Percentiles rank a stretch among this genome's conserved stretches.
Evolutionary conservation across 495 filamentous ascomycete genomes (phyloP).

Genomic region (Hyphodiscus hymeniophilus): DNA sequence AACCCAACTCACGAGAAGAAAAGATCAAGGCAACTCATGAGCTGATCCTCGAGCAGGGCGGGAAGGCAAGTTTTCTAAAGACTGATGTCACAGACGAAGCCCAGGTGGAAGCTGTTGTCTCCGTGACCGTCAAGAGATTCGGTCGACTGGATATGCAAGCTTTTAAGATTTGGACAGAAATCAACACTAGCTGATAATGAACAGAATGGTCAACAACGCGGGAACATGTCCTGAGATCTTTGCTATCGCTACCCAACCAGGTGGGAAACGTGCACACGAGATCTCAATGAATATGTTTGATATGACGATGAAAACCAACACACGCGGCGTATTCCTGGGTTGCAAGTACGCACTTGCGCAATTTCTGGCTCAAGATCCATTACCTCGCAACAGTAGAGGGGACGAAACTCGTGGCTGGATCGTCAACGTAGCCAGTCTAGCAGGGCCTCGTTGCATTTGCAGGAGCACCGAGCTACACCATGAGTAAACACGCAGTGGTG

Average conservation of each 20-base stretch:
- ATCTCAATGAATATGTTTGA: constrained; percentile 35
- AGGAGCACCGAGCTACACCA: constrained; percentile 36
- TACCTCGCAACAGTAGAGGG: constrained; percentile 24
- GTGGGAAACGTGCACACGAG: not conserved
- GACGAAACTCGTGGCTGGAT: constrained; percentile 51
- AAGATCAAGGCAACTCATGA: not conserved
- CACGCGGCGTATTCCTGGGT: constrained; percentile 41
- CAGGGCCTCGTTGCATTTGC: constrained; percentile 33
- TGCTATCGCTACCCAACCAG: constrained; percentile 19
- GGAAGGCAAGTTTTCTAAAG: not conserved
- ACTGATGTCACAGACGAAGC: constrained; percentile 30
- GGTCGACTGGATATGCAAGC: constrained; percentile 22
- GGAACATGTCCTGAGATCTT: constrained; percentile 28
- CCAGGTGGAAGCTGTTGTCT: constrained; percentile 26
- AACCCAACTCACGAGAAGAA: constrained; percentile 36
- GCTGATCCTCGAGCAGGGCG: not conserved
- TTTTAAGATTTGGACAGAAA: no score
- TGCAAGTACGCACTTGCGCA: constrained; percentile 41
- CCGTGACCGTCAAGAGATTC: constrained; percentile 18
- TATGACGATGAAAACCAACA: constrained; percentile 35
- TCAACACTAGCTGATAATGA: no score
- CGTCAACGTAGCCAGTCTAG: constrained; percentile 41
- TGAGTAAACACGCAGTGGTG: constrained; percentile 44
- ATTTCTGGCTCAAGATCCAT: constrained; percentile 41
- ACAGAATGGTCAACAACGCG: constrained; percentile 49